Evolutionary conservation across 371 early-diverging fungal genomes (phyloP).

Genomic region (Mucor velutinosus): DNA sequence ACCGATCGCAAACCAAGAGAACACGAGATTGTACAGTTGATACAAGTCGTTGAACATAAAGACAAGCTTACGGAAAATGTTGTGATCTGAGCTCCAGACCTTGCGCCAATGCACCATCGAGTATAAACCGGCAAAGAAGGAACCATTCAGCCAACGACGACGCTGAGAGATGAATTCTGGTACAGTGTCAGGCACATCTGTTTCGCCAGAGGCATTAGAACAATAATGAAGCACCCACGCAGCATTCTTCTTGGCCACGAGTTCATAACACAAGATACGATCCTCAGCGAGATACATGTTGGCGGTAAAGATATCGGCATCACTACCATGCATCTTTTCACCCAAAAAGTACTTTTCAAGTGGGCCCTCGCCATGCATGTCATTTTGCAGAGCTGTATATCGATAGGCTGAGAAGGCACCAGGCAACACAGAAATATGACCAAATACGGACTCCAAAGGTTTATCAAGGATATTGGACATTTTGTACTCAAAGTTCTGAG

Average conservation of each 20-base stretch:
- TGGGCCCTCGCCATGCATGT: constrained; percentile 71
- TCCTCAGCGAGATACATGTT: constrained; percentile 87
- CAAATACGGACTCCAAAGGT: constrained; percentile 94
- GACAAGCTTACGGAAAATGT: constrained; percentile 56
- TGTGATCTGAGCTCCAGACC: constrained; percentile 62
- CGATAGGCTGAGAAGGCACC: constrained; percentile 98
- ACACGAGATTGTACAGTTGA: constrained; percentile 55
- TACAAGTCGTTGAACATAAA: constrained; percentile 65
- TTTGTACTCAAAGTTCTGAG: constrained; percentile 96
- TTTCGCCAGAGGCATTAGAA: constrained; percentile 75
- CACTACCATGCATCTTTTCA: constrained; percentile 82
- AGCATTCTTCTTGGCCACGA: constrained; percentile 73
- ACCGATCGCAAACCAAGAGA: constrained; percentile 78
- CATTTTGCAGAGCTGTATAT: constrained; percentile 83
- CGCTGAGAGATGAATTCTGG: constrained; percentile 84
- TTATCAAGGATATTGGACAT: constrained; percentile 98
- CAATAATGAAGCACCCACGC: constrained; percentile 73
- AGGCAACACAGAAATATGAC: constrained; percentile 95
- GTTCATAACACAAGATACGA: constrained; percentile 88
- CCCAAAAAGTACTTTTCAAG: constrained; percentile 92
- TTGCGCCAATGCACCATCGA: constrained; percentile 52
- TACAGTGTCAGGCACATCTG: constrained; percentile 81
- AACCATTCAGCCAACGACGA: constrained; percentile 89
- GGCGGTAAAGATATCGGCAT: constrained; percentile 66
- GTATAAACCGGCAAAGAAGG: constrained; percentile 63